Evolutionary conservation across 1,284 basidiomycete species (phyloP), one percentile per base, ranked within the genome.

Genomic region (Ceratobasidium sp.): DNA sequence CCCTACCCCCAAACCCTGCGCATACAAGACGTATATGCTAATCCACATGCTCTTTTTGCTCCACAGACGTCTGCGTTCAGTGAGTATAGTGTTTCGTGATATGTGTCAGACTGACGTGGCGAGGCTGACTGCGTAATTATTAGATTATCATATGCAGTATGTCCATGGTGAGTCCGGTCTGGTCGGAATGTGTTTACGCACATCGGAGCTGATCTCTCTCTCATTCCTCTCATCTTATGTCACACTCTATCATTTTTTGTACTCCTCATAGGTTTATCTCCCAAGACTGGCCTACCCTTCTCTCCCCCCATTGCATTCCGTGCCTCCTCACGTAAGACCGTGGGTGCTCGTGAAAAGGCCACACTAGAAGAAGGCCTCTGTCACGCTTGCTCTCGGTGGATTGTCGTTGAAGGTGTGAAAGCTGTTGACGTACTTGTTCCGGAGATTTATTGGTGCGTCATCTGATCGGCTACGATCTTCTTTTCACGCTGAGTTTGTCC

Each of bases 81-180:
- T 76, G 76, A 77, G 78, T 77, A 72, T 73, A 62, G 71, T 62
- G 58, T 65, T 65, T 72, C 43, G 12, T 9, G 36, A 21, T 50
- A 41, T 64, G 26, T 32, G 45, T 41, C 18, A 2, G 60, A 62
- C 23, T 48, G 43, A 62, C 45, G 28, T 55, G 34, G 46, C 30
- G 9, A 1, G 72, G 18, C 30, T 60, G 59, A 32, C 74, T 58
- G 60, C 50, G 59, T 26, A 30, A 52, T 57, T 28, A 55, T 43
- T 45, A 73, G 12, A 89, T 78, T 92, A 92, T 77, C 91, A 92
- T 77, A 87, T 92, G 88, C 89, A 91, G 77, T 92, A 91, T 75
- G 83, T 84, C 1, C 91, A 92, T 76, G 91, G 91, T 89, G 79
- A 23, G 79, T 77, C 36, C 34, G 21, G 18, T 32, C 43, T 28